Conservation (phyloP, 73 alveolate species). For the Symbiodinium natans region DNA sequence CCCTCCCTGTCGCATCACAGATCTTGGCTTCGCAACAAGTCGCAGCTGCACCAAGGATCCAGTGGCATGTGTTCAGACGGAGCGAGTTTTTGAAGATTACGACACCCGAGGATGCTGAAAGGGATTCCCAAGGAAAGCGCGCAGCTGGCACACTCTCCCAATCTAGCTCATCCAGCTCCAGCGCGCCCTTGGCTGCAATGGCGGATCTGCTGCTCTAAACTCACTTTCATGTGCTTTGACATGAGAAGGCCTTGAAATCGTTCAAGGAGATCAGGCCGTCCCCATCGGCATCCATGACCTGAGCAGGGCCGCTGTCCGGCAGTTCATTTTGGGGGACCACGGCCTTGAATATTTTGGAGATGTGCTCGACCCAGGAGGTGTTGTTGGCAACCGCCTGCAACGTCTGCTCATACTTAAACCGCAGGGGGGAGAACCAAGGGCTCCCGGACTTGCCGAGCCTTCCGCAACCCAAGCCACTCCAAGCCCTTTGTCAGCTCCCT, state of each 20-base stretch:
- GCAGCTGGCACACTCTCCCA: neutral
- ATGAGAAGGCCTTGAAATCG: neutral
- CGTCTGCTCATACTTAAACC: no score
- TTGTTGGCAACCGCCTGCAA: neutral
- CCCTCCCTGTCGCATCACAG: neutral
- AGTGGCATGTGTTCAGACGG: no score
- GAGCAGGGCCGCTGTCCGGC: neutral
- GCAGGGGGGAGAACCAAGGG: neutral
- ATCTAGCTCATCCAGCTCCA: neutral
- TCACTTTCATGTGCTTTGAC: no score
- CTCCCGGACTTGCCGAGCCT: neutral
- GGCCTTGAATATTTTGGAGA: neutral
- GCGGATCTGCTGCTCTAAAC: neutral
- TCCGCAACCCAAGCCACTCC: constrained; percentile 5
- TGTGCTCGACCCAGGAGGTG: neutral
- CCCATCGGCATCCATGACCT: constrained; percentile 16
- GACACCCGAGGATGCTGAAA: no score
- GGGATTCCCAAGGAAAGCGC: neutral
- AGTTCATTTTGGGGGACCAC: neutral
- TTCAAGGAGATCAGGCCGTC: neutral
- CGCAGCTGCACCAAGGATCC: no score
- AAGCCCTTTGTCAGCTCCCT: constrained; percentile 17
- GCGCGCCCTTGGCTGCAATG: neutral
- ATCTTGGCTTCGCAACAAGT: neutral
- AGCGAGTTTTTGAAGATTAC: no score